These are phyloP conservation scores for Aphanomyces cochlioides DNA, from an alignment of 352 stramenopile species.

Conservation along the genomic window DNA sequence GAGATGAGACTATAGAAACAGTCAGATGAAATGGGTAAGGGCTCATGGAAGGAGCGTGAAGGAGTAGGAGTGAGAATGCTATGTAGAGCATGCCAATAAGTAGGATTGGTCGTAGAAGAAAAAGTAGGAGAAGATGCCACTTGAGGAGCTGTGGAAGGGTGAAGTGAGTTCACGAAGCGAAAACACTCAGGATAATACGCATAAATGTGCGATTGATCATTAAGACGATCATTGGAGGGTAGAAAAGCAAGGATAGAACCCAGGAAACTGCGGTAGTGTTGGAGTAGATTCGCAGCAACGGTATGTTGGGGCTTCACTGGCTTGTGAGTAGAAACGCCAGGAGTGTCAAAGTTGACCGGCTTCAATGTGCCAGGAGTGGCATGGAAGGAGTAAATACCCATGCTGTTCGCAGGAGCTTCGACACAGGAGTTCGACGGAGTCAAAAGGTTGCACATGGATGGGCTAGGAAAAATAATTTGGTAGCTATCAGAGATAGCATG, in stretches of 20 bases:
- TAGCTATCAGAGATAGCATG: not conserved
- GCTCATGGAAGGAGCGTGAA: not conserved
- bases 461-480: not conserved
- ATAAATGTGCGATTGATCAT: constrained; percentile 6
- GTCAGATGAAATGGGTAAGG: not conserved
- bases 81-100: not conserved
- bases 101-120: not conserved
- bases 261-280: not conserved
- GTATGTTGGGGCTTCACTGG: not conserved
- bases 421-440: not conserved
- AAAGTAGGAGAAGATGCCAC: not conserved
- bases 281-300: not conserved
- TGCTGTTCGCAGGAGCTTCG: not conserved
- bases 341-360: not conserved
- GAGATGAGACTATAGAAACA: not conserved
- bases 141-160: not conserved
- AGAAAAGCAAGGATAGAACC: not conserved
- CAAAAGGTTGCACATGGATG: not conserved
- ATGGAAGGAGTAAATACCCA: constrained; percentile 1
- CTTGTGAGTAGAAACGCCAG: not conserved
- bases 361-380: not conserved
- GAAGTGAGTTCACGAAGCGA: not conserved
- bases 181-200: not conserved
- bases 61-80: not conserved
- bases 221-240: not conserved